Evolutionary conservation across 106 monocot species (phyloP).

Genomic region (Gastrodia elata): DNA sequence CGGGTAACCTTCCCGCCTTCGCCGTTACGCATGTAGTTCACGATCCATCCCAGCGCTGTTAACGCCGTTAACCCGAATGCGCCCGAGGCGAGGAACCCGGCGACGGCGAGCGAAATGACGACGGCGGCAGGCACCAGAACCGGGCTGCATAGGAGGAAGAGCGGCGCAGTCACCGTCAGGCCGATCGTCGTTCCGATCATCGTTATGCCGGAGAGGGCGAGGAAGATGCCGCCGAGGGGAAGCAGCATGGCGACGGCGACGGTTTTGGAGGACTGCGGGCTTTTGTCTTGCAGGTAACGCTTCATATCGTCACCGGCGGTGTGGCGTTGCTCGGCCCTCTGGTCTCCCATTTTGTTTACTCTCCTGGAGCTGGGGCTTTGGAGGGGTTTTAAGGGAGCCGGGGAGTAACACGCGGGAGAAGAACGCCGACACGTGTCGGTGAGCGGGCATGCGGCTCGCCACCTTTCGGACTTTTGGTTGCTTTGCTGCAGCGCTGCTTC

Average conservation of each 20-base stretch:
- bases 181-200: slow-evolving; percentile 32
- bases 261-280: slow-evolving; percentile 23
- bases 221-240: slow-evolving; percentile 55
- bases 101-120: slow-evolving; percentile 29
- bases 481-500: not conserved
- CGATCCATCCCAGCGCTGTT: slow-evolving; percentile 28
- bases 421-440: not conserved
- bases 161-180: slow-evolving; percentile 28
- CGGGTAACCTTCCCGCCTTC: not conserved
- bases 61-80: slow-evolving; percentile 41
- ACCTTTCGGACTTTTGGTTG: not conserved
- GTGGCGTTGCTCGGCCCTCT: not conserved
- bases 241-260: slow-evolving; percentile 35
- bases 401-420: slow-evolving; percentile 8
- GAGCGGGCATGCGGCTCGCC: not conserved
- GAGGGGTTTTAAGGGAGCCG: slow-evolving; percentile 7
- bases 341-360: slow-evolving; percentile 3
- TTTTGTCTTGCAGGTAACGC: slow-evolving; percentile 12
- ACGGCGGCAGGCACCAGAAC: slow-evolving; percentile 34
- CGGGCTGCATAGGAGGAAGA: slow-evolving; percentile 52
- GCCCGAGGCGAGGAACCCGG: slow-evolving; percentile 42
- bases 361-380: not conserved
- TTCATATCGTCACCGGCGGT: slow-evolving; percentile 8
- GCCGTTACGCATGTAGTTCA: slow-evolving; percentile 14
- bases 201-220: slow-evolving; percentile 28